Evolutionary conservation across 2,329 filamentous ascomycete genomes (phyloP).

Genomic region (Scedosporium boydii): DNA sequence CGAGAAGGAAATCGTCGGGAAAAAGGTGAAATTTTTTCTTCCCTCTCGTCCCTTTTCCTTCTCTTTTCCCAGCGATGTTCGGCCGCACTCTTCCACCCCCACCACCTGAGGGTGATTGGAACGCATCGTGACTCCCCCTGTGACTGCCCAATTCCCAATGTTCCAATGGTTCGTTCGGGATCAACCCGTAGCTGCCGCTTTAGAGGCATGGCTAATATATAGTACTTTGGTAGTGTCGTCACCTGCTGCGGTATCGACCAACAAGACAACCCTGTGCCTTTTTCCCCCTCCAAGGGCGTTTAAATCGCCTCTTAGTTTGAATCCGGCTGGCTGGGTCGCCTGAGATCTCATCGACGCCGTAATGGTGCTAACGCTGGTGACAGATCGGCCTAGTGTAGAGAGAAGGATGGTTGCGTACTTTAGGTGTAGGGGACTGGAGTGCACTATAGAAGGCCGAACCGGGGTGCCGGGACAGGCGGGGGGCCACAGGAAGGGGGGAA

Average conservation of each 20-base stretch:
- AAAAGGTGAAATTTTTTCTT: background rate
- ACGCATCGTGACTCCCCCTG: too few relatives aligned
- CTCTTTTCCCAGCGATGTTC: background rate
- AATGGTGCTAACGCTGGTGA: slow-evolving; percentile 13
- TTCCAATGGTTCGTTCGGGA: background rate
- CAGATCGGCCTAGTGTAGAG: slow-evolving; percentile 4
- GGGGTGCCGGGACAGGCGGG: background rate
- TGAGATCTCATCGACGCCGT: slow-evolving; percentile 27
- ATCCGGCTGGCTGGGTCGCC: slow-evolving; percentile 20
- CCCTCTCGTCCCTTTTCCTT: background rate
- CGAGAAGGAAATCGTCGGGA: background rate
- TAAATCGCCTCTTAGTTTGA: background rate
- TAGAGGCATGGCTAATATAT: background rate
- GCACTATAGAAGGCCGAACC: background rate
- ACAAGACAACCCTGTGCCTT: slow-evolving; percentile 22
- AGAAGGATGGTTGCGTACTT: slow-evolving; percentile 2
- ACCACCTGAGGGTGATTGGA: too few relatives aligned
- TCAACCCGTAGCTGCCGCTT: background rate
- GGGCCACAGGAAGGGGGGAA: background rate
- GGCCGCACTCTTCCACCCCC: too few relatives aligned
- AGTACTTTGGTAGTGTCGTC: slow-evolving; percentile 6
- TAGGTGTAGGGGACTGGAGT: background rate
- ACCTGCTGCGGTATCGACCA: slow-evolving; percentile 14
- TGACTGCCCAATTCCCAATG: too few relatives aligned
- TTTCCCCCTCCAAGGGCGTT: slow-evolving; percentile 27